phyloP scores from a whole-genome alignment of 1,139 yeast genomes.

The Suhomyces yuchorum region DNA sequence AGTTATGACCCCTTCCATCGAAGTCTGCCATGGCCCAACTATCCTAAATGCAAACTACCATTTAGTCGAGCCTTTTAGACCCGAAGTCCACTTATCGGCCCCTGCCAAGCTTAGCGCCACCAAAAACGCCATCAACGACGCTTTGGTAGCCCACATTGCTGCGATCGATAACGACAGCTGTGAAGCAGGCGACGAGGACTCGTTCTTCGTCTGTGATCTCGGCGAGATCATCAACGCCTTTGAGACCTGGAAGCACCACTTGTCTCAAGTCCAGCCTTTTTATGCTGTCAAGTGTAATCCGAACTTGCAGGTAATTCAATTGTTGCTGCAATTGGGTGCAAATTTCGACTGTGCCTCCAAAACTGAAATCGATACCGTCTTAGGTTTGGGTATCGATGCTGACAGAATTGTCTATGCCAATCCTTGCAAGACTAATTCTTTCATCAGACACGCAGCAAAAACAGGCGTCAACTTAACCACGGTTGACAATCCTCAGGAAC shows the following conservation, averaged over 20 bases:
- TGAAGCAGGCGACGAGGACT: constrained; percentile 77
- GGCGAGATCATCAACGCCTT: constrained; percentile 68
- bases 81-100: neutral
- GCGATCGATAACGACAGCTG: constrained; percentile 61
- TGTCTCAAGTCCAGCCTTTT: constrained; percentile 80
- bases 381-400: constrained; percentile 63
- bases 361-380: constrained; percentile 71
- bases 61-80: constrained; percentile 13
- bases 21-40: constrained; percentile 20
- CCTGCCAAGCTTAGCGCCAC: neutral
- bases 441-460: constrained; percentile 67
- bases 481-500: constrained; percentile 86
- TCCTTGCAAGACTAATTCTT: constrained; percentile 88
- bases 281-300: constrained; percentile 97
- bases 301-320: constrained; percentile 57
- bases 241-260: constrained; percentile 56
- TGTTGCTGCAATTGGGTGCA: constrained; percentile 62
- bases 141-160: constrained; percentile 46
- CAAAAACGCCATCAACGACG: constrained; percentile 32
- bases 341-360: constrained; percentile 95
- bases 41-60: constrained; percentile 14
- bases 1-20: constrained; percentile 34
- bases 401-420: constrained; percentile 84
- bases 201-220: constrained; percentile 87
- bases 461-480: constrained; percentile 71